Conservation (phyloP, 352 stramenopile genomes). For the Pythium pyrilobum region DNA sequence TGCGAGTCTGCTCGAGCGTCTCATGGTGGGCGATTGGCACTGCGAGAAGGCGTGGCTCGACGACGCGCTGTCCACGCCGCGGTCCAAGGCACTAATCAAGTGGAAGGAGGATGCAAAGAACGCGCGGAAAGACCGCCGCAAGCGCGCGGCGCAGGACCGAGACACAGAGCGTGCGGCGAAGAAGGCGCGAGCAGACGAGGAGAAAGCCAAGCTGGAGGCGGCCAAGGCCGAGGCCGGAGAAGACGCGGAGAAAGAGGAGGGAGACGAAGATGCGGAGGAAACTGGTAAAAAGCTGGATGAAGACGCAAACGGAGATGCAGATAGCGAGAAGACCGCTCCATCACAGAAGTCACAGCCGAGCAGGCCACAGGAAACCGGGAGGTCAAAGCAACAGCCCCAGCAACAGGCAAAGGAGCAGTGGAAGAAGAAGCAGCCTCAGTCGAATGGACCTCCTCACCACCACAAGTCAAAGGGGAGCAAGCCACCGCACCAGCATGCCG, state of each 20-base stretch:
- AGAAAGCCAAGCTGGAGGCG: constrained; percentile 16
- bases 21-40: constrained; percentile 69
- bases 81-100: constrained; percentile 54
- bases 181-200: constrained; percentile 28
- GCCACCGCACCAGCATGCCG: too few species aligned
- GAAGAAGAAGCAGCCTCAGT: too few species aligned
- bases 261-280: not conserved
- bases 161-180: constrained; percentile 30
- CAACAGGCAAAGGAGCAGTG: too few species aligned
- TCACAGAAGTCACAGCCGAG: not conserved
- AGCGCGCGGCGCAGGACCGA: constrained; percentile 48
- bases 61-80: constrained; percentile 33
- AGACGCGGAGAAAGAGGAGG: not conserved
- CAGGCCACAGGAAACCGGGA: too few species aligned
- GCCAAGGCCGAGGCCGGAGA: not conserved
- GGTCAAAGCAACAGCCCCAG: too few species aligned
- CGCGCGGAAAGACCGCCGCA: constrained; percentile 48
- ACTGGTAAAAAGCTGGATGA: not conserved
- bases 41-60: constrained; percentile 56
- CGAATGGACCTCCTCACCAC: too few species aligned
- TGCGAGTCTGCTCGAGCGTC: constrained; percentile 42
- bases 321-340: not conserved
- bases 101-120: constrained; percentile 67
- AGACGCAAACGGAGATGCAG: not conserved
- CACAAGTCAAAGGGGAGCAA: too few species aligned